These are phyloP conservation scores for Teunomyces gatunensis DNA, from an alignment of 805 yeast genomes.

Conservation along the genomic window DNA sequence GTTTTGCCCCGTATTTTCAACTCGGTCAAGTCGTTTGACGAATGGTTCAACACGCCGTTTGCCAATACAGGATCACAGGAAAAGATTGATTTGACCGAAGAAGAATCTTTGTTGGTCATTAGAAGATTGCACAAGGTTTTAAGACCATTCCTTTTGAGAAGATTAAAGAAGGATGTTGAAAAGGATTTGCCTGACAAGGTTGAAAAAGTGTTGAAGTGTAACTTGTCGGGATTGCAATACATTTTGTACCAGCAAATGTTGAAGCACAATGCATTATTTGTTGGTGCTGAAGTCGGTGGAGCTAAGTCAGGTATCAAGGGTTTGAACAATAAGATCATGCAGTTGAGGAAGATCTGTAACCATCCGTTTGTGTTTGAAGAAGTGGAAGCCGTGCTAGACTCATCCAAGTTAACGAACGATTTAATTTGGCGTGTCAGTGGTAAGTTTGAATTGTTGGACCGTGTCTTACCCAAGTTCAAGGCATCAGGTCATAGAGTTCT, in stretches of 20 bases:
- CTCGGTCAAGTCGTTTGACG: conserved; percentile 82
- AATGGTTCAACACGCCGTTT: conserved; percentile 88
- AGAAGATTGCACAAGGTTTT: conserved; percentile 83
- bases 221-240: conserved; percentile 68
- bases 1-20: conserved; percentile 82
- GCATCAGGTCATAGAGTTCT: conserved; percentile 75
- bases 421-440: conserved; percentile 76
- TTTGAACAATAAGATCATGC: conserved; percentile 80
- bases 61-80: conserved; percentile 84
- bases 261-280: conserved; percentile 64
- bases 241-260: conserved; percentile 75
- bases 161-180: conserved; percentile 84
- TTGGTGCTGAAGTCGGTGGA: conserved; percentile 59
- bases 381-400: conserved; percentile 68
- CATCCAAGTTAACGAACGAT: conserved; percentile 59
- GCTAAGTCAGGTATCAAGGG: conserved; percentile 71
- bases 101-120: conserved; percentile 77
- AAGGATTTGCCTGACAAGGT: conserved; percentile 83
- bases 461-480: conserved; percentile 72
- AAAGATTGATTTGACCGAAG: conserved; percentile 77
- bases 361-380: conserved; percentile 88
- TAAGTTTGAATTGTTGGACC: conserved; percentile 74
- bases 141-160: conserved; percentile 79
- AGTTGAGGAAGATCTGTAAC: conserved; percentile 77
- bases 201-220: conserved; percentile 79